These are phyloP conservation scores for Withania somnifera DNA, from an alignment of 305 asterid species.

Conservation along the genomic window DNA sequence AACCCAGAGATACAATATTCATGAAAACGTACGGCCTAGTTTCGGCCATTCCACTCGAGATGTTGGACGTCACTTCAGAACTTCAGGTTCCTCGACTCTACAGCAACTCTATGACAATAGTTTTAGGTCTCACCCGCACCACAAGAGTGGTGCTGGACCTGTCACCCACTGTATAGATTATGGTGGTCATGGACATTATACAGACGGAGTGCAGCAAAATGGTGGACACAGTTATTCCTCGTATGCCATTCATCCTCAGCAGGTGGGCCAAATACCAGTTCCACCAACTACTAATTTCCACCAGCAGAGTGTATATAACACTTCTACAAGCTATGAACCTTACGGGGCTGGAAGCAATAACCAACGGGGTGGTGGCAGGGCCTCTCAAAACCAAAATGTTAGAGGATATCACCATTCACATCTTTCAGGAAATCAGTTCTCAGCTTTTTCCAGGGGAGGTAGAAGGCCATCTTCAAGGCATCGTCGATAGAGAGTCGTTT, in stretches of 20 bases:
- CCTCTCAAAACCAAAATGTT: conserved; percentile 24
- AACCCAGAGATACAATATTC: conserved; percentile 24
- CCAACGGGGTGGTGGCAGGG: conserved; percentile 22
- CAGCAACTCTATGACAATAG: not conserved
- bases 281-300: conserved; percentile 26
- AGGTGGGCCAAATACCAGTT: conserved; percentile 20
- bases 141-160: not conserved
- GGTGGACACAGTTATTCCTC: conserved; percentile 4
- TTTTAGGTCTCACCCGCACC: conserved; percentile 11
- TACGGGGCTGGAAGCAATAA: conserved; percentile 20
- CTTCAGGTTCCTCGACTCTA: not conserved
- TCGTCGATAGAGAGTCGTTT: conserved; percentile 25
- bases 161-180: not conserved
- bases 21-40: conserved; percentile 19
- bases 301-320: conserved; percentile 31
- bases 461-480: conserved; percentile 52
- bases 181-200: not conserved
- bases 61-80: conserved; percentile 24
- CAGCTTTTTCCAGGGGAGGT: conserved; percentile 50
- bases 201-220: conserved; percentile 1
- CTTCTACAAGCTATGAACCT: conserved; percentile 19
- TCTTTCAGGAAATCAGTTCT: conserved; percentile 49
- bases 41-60: conserved; percentile 27
- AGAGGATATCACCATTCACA: conserved; percentile 41
- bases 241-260: conserved; percentile 22